Conservation (phyloP, 805 yeast genomes). For the Candida silvatica region DNA sequence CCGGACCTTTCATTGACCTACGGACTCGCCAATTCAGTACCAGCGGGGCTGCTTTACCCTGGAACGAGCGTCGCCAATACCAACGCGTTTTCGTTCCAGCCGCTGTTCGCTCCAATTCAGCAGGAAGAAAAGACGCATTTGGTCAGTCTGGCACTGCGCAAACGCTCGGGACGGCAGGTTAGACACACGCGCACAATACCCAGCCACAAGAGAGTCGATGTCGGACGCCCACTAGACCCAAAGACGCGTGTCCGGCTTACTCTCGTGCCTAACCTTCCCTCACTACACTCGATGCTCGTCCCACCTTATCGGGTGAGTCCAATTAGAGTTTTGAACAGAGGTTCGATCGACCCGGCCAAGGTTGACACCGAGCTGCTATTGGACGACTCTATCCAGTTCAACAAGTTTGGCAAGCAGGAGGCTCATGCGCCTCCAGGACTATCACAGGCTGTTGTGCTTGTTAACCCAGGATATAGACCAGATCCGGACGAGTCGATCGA, state of each 20-base stretch:
- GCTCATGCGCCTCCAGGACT: constrained; percentile 8
- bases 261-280: constrained; percentile 33
- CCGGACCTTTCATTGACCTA: no score
- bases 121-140: no score
- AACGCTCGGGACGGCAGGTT: no score
- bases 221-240: constrained; percentile 39
- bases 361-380: constrained; percentile 5
- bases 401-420: constrained; percentile 4
- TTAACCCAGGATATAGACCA: constrained; percentile 6
- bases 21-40: no score
- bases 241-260: constrained; percentile 43
- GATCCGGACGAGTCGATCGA: not conserved
- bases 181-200: no score
- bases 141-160: no score
- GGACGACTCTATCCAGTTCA: constrained; percentile 6
- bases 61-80: no score
- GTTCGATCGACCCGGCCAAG: constrained; percentile 1
- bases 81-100: no score
- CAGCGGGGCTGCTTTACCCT: no score
- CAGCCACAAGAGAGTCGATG: constrained; percentile 16
- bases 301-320: constrained; percentile 14
- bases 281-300: constrained; percentile 34
- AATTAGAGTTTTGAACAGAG: constrained; percentile 5
- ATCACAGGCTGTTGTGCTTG: constrained; percentile 11
- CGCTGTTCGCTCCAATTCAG: no score